Conservation (phyloP, 2,329 filamentous ascomycete genomes). For the Claviceps sp. region DNA sequence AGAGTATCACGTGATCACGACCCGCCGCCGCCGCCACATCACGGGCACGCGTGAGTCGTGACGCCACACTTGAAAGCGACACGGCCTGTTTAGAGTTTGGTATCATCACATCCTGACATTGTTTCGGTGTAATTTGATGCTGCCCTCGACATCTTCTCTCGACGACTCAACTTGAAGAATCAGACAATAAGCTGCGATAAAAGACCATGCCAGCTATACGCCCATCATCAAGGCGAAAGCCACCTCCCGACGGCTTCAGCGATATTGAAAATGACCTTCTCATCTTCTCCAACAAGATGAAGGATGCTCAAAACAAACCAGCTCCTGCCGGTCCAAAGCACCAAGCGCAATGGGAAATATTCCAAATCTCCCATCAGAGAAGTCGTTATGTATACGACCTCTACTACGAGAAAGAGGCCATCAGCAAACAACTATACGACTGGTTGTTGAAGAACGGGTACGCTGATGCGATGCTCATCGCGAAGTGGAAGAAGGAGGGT, state of each 20-base stretch:
- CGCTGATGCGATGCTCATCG: slow-evolving; percentile 87
- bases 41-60: no score
- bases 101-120: neutral
- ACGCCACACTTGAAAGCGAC: slow-evolving; percentile 8
- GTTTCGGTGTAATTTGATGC: neutral
- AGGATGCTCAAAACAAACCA: slow-evolving; percentile 85
- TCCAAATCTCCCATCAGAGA: slow-evolving; percentile 91
- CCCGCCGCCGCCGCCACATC: slow-evolving; percentile 9
- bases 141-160: neutral
- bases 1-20: slow-evolving; percentile 15
- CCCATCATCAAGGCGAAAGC: slow-evolving; percentile 62
- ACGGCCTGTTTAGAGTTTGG: neutral
- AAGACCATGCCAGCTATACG: slow-evolving; percentile 63
- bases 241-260: slow-evolving; percentile 73
- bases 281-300: slow-evolving; percentile 83
- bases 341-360: slow-evolving; percentile 92
- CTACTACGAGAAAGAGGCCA: slow-evolving; percentile 96
- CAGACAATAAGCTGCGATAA: neutral
- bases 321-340: slow-evolving; percentile 68
- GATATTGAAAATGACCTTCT: slow-evolving; percentile 80
- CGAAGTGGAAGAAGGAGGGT: slow-evolving; percentile 99
- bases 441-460: slow-evolving; percentile 96
- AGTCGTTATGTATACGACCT: slow-evolving; percentile 90
- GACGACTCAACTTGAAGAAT: neutral
- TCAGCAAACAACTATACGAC: slow-evolving; percentile 83